Evolutionary conservation across 148 eudicot species (phyloP), one percentile per base, ranked within the genome.

Genomic region (Nepenthes mirabilis): DNA sequence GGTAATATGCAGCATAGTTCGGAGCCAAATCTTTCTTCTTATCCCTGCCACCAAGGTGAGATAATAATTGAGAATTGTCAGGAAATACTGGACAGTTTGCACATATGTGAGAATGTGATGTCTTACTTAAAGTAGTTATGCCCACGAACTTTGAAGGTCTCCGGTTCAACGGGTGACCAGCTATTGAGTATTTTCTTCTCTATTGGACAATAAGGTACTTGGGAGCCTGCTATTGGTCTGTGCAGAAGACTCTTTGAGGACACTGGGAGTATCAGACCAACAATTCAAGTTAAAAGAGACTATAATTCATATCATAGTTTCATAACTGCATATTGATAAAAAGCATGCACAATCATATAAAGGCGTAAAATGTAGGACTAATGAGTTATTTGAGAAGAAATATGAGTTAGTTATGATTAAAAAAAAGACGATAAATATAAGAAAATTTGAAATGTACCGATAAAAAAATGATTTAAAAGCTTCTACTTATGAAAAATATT

Each of bases 151-250:
- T 58, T 86, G 68, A 94, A 89, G 51, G 81, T 74, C 65, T 10
- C 37, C 35, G 58, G 58, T 7, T 55, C 95, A 56, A 89, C 55
- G 37, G 65, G 72, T 58, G 99, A 86, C 99, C 99, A 94, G 69
- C 84, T 86, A 63, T 94, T 90, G 53, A 78, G 65, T 55, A 86
- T 70, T 70, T 65, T 76, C 83, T 94, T 94, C 34, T 87, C 99
- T 57, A 85, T 35, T 35, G 85, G 97, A 45, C 87, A 86, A 65
- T 73, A 78, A 14, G 91, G 95, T 61, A 94, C 99, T 81, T 94
- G 99, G 68, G 90, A 77, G 62, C 99, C 97, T 33, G 99, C 99
- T 54, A 79, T 60, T 36, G 99, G 99, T 75, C 91, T 89, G 70
- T 78, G 88, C 58, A 94, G 70, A 55, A 84, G 81, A 53, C 65